Evolutionary conservation across 2,329 filamentous ascomycete species (phyloP), one percentile per base, ranked within the genome.

Genomic region (Pochonia chlamydosporia): DNA sequence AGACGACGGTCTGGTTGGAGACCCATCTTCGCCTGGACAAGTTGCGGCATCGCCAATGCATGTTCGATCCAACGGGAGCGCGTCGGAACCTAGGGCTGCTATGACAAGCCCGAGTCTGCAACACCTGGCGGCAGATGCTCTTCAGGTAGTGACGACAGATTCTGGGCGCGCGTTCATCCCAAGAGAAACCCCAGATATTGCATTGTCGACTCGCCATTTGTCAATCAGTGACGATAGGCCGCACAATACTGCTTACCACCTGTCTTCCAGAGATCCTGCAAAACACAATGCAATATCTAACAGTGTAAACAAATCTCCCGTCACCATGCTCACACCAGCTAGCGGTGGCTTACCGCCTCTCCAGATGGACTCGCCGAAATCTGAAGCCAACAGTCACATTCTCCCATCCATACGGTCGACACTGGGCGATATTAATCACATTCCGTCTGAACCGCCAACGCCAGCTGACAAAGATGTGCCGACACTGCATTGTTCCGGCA

Each of bases 361-460:
- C 33, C 65, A 68, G 42, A 62, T 65, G 39, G 65, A 62, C 44
- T 66, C 62, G 18, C 63, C 62, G 5, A 61, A 59, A 36, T 62
- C 60, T 7, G 66, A 70, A 45, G 52, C 57, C 24, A 63, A 62
- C 31, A 58, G 63, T 18, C 67, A 64, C 26, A 61, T 48, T 30
- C 58, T 71, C n/a, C 68, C 68, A 3, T 70, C 68, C 10, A 66
- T 71, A 44, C 61, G 63, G 24, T 62, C 63, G 23, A 63, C 65
- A 10, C 52, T 71, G 10, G 64, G 63, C 14, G 65, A 70, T 43
- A 54, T 69, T 24, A 56, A 63, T 23, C 53, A 56, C 16, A 59
- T 63, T 30, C 49, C 60, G 3, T 52, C 59, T 28, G 62, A 67
- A n/a, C 55, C 53, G 7, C 54, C 53, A n/a, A 55, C 53, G 24